A percentile compares a stretch with the other conserved stretches of the same genome.
phyloP scores from a whole-genome alignment of 371 early-diverging fungal species.

The Apophysomyces variabilis region DNA sequence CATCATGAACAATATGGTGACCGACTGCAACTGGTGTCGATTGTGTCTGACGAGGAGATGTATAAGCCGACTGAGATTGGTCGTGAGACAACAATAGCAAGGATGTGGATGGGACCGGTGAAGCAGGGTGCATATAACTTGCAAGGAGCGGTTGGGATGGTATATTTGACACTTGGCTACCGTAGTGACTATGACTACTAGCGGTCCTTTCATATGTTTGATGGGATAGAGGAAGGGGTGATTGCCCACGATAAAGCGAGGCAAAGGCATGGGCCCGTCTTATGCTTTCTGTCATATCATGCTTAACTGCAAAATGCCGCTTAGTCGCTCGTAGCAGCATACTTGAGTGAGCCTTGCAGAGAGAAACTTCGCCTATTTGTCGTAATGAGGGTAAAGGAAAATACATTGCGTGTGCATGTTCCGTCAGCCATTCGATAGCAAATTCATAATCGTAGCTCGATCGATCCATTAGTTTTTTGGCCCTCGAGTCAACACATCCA shows the following conservation, averaged over 20 bases:
- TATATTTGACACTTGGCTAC: not conserved
- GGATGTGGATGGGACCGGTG: not conserved
- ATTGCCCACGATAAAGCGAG: not conserved
- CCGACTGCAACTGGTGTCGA: not conserved
- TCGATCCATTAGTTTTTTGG: slow-evolving; percentile 30
- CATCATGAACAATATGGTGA: not conserved
- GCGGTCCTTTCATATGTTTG: not conserved
- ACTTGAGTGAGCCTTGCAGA: slow-evolving; percentile 43
- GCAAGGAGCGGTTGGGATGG: not conserved
- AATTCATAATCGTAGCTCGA: slow-evolving; percentile 39
- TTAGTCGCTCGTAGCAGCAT: slow-evolving; percentile 45
- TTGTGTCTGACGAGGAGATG: not conserved
- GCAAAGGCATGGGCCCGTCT: not conserved
- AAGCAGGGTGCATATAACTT: not conserved
- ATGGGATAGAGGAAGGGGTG: not conserved
- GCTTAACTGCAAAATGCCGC: slow-evolving; percentile 18
- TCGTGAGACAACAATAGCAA: not conserved
- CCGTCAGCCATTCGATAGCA: slow-evolving; percentile 33
- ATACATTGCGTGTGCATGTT: slow-evolving; percentile 31
- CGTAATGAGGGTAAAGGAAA: not conserved
- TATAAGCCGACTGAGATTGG: not conserved
- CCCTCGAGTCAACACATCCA: slow-evolving; percentile 37
- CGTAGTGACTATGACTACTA: not conserved
- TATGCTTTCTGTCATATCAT: not conserved
- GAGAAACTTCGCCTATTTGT: slow-evolving; percentile 35